Evolutionary conservation across 2,329 filamentous ascomycete species (phyloP), one percentile per base, ranked within the genome.

Genomic region (Aspergillus tanneri): DNA sequence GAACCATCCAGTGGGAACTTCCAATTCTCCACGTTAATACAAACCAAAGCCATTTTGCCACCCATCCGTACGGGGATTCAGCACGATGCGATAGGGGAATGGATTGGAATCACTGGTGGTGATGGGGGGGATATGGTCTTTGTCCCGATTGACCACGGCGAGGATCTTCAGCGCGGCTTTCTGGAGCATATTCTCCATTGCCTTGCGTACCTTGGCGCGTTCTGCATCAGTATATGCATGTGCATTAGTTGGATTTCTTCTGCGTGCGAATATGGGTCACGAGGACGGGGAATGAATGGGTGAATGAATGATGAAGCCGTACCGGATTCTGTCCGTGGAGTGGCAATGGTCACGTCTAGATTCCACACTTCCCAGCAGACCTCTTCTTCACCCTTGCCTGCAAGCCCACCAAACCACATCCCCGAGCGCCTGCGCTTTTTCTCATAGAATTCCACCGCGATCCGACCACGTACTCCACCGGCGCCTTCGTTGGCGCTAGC

Each of bases 351-450:
- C 42, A 97, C 88, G 70, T 95, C 89, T 57, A 99, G 74, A 36
- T 88, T 90, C 93, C 93, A 99, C 64, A 84, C 85, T 77, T 97
- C 93, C 93, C 93, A 99, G 69, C 90, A 95, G 14, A 96, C 84
- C 69, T 96, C 91, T 68, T 97, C 91, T 57, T 96, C 92, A 19
- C 83, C 86, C 61, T 84, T 85, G 5, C 66, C 68, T 35, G 68
- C 68, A 38, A 76, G 53, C 25, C 71, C 73, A 3, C 69, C 66
- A 58, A 90, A 86, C 70, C 88, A 77, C 57, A 77, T 85, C 68
- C 88, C 91, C 2, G 83, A 80, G 76, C 91, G 93, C 59, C 87
- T 82, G 51, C 91, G 81, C 67, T 86, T 87, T 78, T 92, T 93
- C 74, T 99, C 92, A 59, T 95, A 95, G 75, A 97, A 97, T 74